These are phyloP conservation scores for Abrus pulchellus DNA, from an alignment of 306 rosid genomes.

Conservation along the genomic window DNA sequence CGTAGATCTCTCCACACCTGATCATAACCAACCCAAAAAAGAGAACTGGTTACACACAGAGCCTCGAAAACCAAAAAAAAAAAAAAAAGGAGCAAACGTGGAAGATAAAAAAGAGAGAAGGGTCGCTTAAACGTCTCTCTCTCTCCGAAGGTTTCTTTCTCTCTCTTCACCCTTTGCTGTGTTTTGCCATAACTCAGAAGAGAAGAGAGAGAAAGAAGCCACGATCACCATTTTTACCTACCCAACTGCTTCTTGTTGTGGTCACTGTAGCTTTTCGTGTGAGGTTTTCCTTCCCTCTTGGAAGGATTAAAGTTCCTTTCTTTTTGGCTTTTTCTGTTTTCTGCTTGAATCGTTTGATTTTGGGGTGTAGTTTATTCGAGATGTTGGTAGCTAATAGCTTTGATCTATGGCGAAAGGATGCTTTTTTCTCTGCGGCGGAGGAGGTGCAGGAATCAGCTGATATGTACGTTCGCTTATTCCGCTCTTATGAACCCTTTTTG, in stretches of 20 bases:
- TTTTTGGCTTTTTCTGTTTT: background rate
- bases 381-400: conserved; percentile 92
- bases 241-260: conserved; percentile 24
- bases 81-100: background rate
- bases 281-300: conserved; percentile 23
- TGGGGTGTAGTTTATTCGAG: conserved; percentile 39
- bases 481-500: conserved; percentile 3
- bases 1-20: background rate
- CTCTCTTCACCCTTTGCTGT: conserved; percentile 59
- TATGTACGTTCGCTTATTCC: conserved; percentile 58
- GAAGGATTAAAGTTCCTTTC: conserved; percentile 33
- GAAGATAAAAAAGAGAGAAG: conserved; percentile 42
- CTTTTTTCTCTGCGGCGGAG: conserved; percentile 96
- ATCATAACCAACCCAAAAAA: conserved; percentile 40
- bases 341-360: background rate
- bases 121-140: conserved; percentile 57
- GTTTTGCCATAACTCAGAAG: conserved; percentile 49
- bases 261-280: conserved; percentile 14
- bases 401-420: conserved; percentile 93
- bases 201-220: conserved; percentile 49
- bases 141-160: conserved; percentile 44
- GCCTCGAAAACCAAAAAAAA: background rate
- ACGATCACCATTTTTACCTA: conserved; percentile 16
- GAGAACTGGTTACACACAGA: conserved; percentile 13
- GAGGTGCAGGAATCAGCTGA: conserved; percentile 99